These are phyloP conservation scores for Geranomyces michiganensis DNA, from an alignment of 192 early-diverging fungal species.

Conservation along the genomic window DNA sequence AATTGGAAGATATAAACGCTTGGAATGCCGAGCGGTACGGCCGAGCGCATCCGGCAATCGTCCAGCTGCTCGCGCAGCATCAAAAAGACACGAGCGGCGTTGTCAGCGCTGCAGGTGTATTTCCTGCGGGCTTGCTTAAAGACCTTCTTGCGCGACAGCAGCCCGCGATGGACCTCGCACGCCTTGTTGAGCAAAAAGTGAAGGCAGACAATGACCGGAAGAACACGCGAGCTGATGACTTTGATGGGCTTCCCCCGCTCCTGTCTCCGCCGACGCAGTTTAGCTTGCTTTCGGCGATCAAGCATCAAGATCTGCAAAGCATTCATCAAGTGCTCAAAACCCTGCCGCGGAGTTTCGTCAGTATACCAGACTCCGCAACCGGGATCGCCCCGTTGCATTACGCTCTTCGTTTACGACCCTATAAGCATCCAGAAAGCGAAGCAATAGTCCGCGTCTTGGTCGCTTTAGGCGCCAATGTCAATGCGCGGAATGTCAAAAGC, in stretches of 20 bases:
- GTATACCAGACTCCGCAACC: slow-evolving; percentile 55
- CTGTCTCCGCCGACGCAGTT: background rate
- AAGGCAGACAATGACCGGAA: too few species aligned
- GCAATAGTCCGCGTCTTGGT: slow-evolving; percentile 41
- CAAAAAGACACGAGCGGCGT: too few species aligned
- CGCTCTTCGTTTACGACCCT: slow-evolving; percentile 57
- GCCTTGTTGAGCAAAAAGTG: too few species aligned
- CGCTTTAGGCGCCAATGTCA: slow-evolving; percentile 32
- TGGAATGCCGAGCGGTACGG: slow-evolving; percentile 71
- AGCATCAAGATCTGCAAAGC: slow-evolving; percentile 57
- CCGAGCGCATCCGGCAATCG: slow-evolving; percentile 59
- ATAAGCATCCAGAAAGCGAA: slow-evolving; percentile 39
- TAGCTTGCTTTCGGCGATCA: slow-evolving; percentile 55
- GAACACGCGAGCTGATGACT: too few species aligned
- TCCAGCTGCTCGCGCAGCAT: slow-evolving; percentile 43
- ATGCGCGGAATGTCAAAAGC: slow-evolving; percentile 28
- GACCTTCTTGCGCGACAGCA: too few species aligned
- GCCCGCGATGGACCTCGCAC: too few species aligned
- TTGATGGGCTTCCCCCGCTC: too few species aligned
- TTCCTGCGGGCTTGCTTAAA: too few species aligned
- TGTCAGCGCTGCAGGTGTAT: too few species aligned
- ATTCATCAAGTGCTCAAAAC: slow-evolving; percentile 48
- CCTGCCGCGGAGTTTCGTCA: slow-evolving; percentile 33
- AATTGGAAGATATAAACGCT: slow-evolving; percentile 63
- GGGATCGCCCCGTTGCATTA: slow-evolving; percentile 67